Evolutionary conservation across 768 basidiomycete species (phyloP), one percentile per base, ranked within the genome.

Genomic region (Rhodotorula babjevae): DNA sequence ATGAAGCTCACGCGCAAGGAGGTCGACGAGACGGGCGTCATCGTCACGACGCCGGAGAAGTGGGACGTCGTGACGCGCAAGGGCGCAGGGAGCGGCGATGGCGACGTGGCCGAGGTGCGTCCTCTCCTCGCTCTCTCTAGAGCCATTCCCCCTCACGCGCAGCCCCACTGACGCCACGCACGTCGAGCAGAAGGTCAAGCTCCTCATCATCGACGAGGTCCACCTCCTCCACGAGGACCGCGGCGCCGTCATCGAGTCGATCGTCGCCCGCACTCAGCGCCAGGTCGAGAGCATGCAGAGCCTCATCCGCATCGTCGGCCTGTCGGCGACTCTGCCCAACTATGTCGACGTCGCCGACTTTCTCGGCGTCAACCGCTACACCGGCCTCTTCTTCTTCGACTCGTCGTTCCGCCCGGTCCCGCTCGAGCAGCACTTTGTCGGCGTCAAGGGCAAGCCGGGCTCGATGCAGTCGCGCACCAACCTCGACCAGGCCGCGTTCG

Each of bases 21-120:
- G 82, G 93, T 99, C 71, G 89, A 90, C 2, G 88, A 90, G 81
- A 98, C 96, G 18, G 95, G 97, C 79, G 89, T 99, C 58, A 98
- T 99, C 69, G 93, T 99, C 14, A 99, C 96, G 4, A 99, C 96
- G 2, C 96, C 96, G 0, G 96, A 99, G 80, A 99, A 99, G 81
- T 99, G 96, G 96, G 96, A 98, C 76, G 96, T 99, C 0, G 96
- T 99, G 6, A 99, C 96, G 16, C 84, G 96, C 72, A 98, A 96
- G 80, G 69, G 68, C 1, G 68, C 65, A 0, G 93, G 95, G 1
- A 93, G 90, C 1, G 93, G 94, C 15, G 96, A 98, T 82, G 95
- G 93, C 21, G 94, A 98, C 80, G 83, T 98, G n/a, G 91, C 91
- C 47, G 89, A 92, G 63, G 89, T 80, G 14, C 57, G 67, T 49